Evolutionary conservation across 495 filamentous ascomycete genomes (phyloP).

Genomic region (Astrocystis sublimbata): DNA sequence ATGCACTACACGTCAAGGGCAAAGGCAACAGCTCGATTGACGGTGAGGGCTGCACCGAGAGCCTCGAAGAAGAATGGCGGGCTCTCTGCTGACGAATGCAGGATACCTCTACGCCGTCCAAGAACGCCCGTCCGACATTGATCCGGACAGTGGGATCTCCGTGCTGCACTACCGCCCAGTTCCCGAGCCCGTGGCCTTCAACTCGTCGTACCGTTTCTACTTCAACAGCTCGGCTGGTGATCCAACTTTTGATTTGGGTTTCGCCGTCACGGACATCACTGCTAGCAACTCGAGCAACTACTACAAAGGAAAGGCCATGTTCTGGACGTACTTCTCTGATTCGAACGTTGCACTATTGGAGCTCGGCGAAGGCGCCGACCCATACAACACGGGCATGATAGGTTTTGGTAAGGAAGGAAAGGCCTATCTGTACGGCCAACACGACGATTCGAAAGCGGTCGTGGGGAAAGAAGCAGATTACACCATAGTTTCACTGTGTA

Average conservation of each 20-base stretch:
- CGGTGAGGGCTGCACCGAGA: constrained; percentile 9
- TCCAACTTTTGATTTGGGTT: background rate
- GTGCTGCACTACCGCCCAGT: constrained; percentile 9
- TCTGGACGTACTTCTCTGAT: constrained; percentile 10
- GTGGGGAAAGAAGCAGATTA: background rate
- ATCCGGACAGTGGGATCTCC: constrained; percentile 3
- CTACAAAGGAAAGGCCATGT: constrained; percentile 15
- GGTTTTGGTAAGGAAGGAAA: constrained; percentile 6
- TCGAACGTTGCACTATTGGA: constrained; percentile 11
- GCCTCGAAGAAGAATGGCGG: background rate
- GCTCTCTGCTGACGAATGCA: constrained; percentile 3
- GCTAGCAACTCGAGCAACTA: background rate
- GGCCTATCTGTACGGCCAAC: constrained; percentile 2
- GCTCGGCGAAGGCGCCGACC: constrained; percentile 6
- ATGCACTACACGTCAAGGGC: constrained; percentile 14
- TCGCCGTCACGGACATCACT: constrained; percentile 11
- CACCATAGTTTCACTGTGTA: background rate
- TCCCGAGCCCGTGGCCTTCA: background rate
- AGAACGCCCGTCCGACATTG: background rate
- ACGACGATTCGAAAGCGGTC: constrained; percentile 10
- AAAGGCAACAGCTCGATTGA: constrained; percentile 14
- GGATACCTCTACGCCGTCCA: constrained; percentile 14
- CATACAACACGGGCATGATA: background rate
- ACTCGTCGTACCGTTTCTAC: constrained; percentile 17
- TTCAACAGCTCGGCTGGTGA: background rate